Evolutionary conservation across 2,329 filamentous ascomycete genomes (phyloP).

Genomic region (Cyphellophora europaea): DNA sequence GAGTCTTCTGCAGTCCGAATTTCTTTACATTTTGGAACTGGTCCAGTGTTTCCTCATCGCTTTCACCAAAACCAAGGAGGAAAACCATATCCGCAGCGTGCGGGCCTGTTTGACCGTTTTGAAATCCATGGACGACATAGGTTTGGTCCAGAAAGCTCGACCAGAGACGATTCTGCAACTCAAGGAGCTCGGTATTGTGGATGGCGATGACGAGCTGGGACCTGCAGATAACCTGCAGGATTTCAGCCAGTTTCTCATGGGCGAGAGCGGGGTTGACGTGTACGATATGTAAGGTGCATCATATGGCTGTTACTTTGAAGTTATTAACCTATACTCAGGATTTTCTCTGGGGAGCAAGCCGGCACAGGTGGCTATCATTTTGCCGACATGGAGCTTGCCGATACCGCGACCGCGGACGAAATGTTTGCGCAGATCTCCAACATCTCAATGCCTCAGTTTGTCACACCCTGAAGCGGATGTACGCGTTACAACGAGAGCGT

Average conservation of each 20-base stretch:
- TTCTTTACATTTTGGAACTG: slow-evolving; percentile 1
- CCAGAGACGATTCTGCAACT: slow-evolving; percentile 1
- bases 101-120: background rate
- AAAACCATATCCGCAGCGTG: background rate
- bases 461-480: background rate
- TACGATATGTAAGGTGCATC: slow-evolving; percentile 1
- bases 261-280: background rate
- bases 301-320: no score
- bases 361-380: background rate
- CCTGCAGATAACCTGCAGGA: background rate
- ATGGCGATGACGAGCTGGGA: background rate
- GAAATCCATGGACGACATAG: slow-evolving; percentile 1
- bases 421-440: background rate
- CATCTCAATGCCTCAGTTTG: background rate
- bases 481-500: no score
- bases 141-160: background rate
- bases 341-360: background rate
- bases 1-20: slow-evolving; percentile 1
- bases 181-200: background rate
- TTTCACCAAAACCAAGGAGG: background rate
- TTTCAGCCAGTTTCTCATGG: background rate
- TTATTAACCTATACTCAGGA: no score
- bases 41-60: slow-evolving; percentile 1
- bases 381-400: background rate
- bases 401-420: background rate